Percentiles rank a stretch among this genome's conserved stretches.
phyloP scores from a whole-genome alignment of 108 stramenopile species.

The Stephanodiscus triporus region DNA sequence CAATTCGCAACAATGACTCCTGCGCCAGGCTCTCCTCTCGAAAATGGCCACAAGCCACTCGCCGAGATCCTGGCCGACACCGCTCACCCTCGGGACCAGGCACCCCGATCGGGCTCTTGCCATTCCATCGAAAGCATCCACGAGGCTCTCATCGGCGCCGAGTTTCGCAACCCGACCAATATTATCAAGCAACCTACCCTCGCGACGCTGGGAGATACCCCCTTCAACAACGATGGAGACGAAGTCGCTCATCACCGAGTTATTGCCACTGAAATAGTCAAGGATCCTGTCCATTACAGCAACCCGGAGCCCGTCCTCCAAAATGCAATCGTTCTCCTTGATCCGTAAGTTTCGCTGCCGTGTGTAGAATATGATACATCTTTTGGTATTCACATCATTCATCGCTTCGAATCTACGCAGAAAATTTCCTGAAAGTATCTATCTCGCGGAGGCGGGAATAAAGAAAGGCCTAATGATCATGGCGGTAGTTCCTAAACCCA shows the following conservation, averaged over 20 bases:
- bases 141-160: constrained; percentile 56
- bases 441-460: constrained; percentile 51
- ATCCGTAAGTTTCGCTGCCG: constrained; percentile 24
- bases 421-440: constrained; percentile 51
- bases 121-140: constrained; percentile 36
- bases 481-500: constrained; percentile 58
- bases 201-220: constrained; percentile 54
- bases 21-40: background rate
- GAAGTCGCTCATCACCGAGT: constrained; percentile 51
- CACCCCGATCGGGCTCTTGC: constrained; percentile 1
- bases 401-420: background rate
- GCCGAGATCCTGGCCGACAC: constrained; percentile 38
- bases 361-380: background rate
- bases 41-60: background rate
- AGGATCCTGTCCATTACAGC: constrained; percentile 38
- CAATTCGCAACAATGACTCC: background rate
- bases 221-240: constrained; percentile 47
- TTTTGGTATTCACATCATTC: background rate
- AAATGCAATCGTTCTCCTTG: constrained; percentile 58
- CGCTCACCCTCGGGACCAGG: background rate
- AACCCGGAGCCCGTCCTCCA: constrained; percentile 46
- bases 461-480: constrained; percentile 61
- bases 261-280: constrained; percentile 60
- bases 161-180: constrained; percentile 44
- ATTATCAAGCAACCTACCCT: constrained; percentile 49